Conservation (phyloP, 176 grass and related monocot genomes). For the Carex kokanica region DNA sequence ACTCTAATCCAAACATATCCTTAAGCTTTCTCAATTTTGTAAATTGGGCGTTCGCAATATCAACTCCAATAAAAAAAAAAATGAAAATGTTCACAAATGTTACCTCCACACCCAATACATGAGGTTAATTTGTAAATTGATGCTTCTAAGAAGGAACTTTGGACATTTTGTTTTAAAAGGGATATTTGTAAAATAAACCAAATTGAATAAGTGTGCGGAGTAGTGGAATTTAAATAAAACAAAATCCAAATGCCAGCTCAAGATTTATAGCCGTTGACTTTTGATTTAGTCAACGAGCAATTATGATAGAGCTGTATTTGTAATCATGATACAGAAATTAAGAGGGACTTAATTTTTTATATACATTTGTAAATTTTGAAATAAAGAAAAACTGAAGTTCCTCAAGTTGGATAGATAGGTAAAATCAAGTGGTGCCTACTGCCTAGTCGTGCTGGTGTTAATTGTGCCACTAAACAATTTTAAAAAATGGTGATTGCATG, state of each 20-base stretch:
- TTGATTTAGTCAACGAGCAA: neutral
- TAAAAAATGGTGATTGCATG: neutral
- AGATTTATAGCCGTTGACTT: constrained; percentile 3
- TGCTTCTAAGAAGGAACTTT: neutral
- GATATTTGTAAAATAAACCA: neutral
- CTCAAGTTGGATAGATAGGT: neutral
- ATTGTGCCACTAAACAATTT: neutral
- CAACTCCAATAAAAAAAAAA: too few relatives aligned
- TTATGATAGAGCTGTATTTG: neutral
- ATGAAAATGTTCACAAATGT: too few relatives aligned
- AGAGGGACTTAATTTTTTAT: neutral
- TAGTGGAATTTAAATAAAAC: neutral
- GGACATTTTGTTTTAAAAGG: neutral
- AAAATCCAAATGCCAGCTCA: neutral
- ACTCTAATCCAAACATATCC: too few relatives aligned
- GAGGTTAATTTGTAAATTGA: neutral
- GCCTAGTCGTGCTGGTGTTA: neutral
- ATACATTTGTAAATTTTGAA: neutral
- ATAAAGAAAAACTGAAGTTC: neutral
- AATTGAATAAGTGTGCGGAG: neutral
- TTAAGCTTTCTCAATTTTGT: too few relatives aligned
- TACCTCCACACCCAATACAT: neutral
- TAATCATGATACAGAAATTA: neutral
- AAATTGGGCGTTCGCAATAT: too few relatives aligned
- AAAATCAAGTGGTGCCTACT: neutral